Evolutionary conservation across 169 alveolate species (phyloP).

Genomic region (Ichthyophthirius multifiliis): DNA sequence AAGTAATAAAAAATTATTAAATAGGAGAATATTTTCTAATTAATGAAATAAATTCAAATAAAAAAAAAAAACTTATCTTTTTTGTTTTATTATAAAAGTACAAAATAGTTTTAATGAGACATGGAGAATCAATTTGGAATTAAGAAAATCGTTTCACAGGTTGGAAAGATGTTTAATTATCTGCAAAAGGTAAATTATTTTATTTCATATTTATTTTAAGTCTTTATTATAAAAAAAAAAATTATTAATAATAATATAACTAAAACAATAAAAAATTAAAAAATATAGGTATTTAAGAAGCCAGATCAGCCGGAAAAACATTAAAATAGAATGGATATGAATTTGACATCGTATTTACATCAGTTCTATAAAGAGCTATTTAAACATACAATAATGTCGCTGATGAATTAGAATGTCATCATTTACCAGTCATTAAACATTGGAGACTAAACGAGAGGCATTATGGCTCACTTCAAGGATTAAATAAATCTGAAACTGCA

Average conservation of each 20-base stretch:
- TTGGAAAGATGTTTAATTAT: constrained; percentile 96
- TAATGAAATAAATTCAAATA: too few relatives aligned
- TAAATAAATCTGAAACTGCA: constrained; percentile 96
- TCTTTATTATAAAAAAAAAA: background rate
- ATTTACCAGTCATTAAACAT: constrained; percentile 84
- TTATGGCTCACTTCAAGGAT: constrained; percentile 97
- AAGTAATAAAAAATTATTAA: too few relatives aligned
- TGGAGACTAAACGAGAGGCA: constrained; percentile 96
- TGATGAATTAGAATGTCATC: constrained; percentile 87
- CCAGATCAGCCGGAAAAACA: constrained; percentile 92
- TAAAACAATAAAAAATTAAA: background rate
- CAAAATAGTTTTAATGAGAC: constrained; percentile 76
- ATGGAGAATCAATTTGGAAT: constrained; percentile 97
- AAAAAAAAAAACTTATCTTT: too few relatives aligned
- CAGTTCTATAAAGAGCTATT: constrained; percentile 95
- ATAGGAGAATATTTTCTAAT: too few relatives aligned
- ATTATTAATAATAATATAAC: background rate
- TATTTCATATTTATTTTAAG: background rate
- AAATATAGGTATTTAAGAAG: constrained; percentile 87
- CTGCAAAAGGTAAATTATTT: constrained; percentile 74
- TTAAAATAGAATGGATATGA: constrained; percentile 82
- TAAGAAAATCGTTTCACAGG: constrained; percentile 97
- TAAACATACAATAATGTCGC: constrained; percentile 90
- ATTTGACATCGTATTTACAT: constrained; percentile 95
- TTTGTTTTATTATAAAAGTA: background rate